phyloP scores from a whole-genome alignment of 192 early-diverging fungal genomes.

The Geosiphon pyriformis region DNA sequence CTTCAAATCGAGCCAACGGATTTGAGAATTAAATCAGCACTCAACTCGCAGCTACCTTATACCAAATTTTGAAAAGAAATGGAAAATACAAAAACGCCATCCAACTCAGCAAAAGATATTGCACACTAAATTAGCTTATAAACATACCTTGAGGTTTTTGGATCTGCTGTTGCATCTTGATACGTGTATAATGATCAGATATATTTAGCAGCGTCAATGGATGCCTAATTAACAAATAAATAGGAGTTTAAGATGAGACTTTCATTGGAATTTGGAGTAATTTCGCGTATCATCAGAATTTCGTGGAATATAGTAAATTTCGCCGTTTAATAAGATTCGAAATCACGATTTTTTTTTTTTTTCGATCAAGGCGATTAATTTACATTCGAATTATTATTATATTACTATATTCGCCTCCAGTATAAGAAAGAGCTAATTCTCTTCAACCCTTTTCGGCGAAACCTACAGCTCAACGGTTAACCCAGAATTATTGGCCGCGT shows the following conservation, averaged over 20 bases:
- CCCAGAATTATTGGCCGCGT: constrained; percentile 51
- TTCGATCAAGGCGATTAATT: no score
- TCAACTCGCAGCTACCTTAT: no score
- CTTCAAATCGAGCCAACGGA: no score
- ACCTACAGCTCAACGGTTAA: constrained; percentile 45
- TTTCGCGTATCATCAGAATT: constrained; percentile 20
- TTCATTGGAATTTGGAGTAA: constrained; percentile 40
- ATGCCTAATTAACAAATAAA: constrained; percentile 56
- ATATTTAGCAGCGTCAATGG: constrained; percentile 84
- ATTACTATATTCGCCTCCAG: no score
- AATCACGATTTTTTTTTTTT: no score
- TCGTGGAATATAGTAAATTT: neutral
- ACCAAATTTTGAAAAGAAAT: no score
- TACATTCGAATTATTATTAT: no score
- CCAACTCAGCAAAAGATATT: no score
- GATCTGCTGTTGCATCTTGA: constrained; percentile 51
- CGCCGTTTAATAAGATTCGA: no score
- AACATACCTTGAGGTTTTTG: constrained; percentile 10
- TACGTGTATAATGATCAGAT: constrained; percentile 80
- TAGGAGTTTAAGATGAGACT: constrained; percentile 39
- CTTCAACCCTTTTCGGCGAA: neutral
- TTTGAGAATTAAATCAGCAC: no score
- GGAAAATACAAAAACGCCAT: no score
- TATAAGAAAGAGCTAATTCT: no score
- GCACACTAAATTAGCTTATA: neutral